phyloP scores from a whole-genome alignment of 331 rosid genomes.

The Rhamnella rubrinervis region DNA sequence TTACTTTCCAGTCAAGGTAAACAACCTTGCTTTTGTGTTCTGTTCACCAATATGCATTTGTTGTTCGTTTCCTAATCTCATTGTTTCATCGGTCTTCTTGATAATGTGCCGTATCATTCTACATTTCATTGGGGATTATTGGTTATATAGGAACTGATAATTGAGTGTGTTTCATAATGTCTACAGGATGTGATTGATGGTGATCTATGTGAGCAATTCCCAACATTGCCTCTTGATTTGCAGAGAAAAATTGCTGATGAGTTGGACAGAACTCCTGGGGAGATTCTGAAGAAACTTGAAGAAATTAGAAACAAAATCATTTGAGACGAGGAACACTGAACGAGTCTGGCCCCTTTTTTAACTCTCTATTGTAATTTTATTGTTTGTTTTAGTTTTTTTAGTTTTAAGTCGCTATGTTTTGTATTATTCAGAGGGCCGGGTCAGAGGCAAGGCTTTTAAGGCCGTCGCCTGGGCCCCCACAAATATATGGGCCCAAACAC shows the following conservation, averaged over 20 bases:
- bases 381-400: too few relatives aligned
- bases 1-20: conserved; percentile 94
- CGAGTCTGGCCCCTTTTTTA: conserved; percentile 14
- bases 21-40: background rate
- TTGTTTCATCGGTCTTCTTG: background rate
- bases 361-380: too few relatives aligned
- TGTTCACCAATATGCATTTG: background rate
- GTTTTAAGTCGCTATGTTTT: too few relatives aligned
- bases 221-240: conserved; percentile 88
- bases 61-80: too few relatives aligned
- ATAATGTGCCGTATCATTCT: background rate
- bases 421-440: too few relatives aligned
- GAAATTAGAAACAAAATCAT: conserved; percentile 90
- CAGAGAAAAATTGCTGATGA: conserved; percentile 97
- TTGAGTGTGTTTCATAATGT: background rate
- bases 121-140: background rate
- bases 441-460: too few relatives aligned
- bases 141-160: too few relatives aligned
- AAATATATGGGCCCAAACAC: too few relatives aligned
- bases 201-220: conserved; percentile 96
- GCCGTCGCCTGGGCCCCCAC: too few relatives aligned
- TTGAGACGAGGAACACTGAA: conserved; percentile 36
- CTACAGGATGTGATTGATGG: conserved; percentile 97
- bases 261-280: conserved; percentile 93
- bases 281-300: conserved; percentile 88